Percentiles rank a stretch among this genome's conserved stretches.
phyloP scores from a whole-genome alignment of 805 yeast species.

The Dipodascus albidus region DNA sequence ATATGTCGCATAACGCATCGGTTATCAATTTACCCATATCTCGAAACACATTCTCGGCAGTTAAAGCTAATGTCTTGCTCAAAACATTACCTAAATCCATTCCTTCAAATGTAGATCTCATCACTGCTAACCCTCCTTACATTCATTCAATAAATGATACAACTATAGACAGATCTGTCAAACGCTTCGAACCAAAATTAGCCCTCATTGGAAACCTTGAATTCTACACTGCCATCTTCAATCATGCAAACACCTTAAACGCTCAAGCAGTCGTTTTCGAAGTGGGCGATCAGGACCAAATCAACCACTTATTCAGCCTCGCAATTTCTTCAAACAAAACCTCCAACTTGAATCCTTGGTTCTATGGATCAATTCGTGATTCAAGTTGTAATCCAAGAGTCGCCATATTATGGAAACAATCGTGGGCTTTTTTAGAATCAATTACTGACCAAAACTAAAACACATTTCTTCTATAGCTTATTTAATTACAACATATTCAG shows the following conservation, averaged over 20 bases:
- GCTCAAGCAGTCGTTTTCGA: constrained; percentile 65
- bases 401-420: constrained; percentile 12
- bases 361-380: constrained; percentile 38
- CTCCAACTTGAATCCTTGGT: constrained; percentile 31
- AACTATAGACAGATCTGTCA: constrained; percentile 53
- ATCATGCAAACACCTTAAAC: constrained; percentile 29
- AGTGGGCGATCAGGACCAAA: constrained; percentile 55
- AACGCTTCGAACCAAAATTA: constrained; percentile 55
- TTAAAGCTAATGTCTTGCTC: constrained; percentile 3
- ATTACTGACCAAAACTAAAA: background rate
- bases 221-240: constrained; percentile 49
- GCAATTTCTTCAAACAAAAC: constrained; percentile 3
- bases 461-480: background rate
- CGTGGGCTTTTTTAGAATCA: background rate
- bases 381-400: constrained; percentile 25
- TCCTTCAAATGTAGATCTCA: constrained; percentile 31
- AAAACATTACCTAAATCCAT: background rate
- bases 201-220: constrained; percentile 76
- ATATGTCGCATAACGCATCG: constrained; percentile 10
- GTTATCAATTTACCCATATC: too few relatives aligned
- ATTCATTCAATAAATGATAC: constrained; percentile 40
- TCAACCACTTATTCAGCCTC: constrained; percentile 26
- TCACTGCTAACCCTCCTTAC: constrained; percentile 90
- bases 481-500: background rate
- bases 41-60: background rate